Conservation (phyloP, 257 asterid genomes). For the Jaltomata sinuosa region DNA sequence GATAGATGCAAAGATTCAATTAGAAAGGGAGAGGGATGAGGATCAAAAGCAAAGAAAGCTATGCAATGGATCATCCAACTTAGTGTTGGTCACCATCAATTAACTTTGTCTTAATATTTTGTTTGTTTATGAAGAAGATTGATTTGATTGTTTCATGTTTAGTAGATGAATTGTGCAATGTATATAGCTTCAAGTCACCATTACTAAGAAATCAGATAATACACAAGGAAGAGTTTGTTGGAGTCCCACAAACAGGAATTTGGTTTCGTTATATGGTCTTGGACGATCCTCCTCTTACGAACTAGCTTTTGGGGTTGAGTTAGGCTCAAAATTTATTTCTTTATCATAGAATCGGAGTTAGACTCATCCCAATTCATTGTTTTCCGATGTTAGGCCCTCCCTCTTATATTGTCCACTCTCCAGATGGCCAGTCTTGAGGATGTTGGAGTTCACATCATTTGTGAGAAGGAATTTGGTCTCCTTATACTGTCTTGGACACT, state of each 20-base stretch:
- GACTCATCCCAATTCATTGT: not conserved
- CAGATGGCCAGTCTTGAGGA: not conserved
- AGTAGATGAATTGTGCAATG: not conserved
- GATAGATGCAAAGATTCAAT: slow-evolving; percentile 26
- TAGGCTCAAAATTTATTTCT: not conserved
- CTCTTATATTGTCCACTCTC: not conserved
- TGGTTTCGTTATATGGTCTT: not conserved
- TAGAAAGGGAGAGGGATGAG: slow-evolving; percentile 16
- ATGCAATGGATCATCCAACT: not conserved
- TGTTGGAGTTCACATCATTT: not conserved
- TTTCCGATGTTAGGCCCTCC: not conserved
- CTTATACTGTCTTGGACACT: not conserved
- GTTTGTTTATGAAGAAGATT: not conserved
- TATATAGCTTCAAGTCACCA: not conserved
- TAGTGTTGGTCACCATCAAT: not conserved
- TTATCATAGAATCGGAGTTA: too few species aligned
- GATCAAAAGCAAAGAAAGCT: not conserved
- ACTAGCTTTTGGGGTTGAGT: not conserved
- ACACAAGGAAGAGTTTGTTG: not conserved
- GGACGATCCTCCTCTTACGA: not conserved
- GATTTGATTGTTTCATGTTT: not conserved
- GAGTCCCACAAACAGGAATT: not conserved
- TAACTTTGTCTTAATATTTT: not conserved
- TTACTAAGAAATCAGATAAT: not conserved
- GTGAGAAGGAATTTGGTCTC: not conserved